Evolutionary conservation across 768 basidiomycete genomes (phyloP), one percentile per base, ranked within the genome.

Genomic region (Clathrus columnatus): DNA sequence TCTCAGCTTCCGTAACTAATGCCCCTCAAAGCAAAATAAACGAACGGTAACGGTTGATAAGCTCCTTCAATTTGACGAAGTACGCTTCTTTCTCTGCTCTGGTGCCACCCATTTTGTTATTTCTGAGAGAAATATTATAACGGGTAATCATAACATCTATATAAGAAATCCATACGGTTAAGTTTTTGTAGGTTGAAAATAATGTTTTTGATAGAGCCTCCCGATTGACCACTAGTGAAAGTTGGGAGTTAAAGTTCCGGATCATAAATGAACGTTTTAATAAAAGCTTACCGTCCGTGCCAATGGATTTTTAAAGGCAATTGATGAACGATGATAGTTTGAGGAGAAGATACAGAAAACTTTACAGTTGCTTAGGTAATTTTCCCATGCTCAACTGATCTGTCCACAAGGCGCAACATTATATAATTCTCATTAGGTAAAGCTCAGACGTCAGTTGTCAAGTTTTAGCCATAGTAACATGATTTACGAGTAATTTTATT

Each of bases 261-360:
- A 27, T 27, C 20, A 46, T 52, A 46, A 24, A 29, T 1, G 24
- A 23, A 46, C 14, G 5, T 44, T 41, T 21, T 50, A 32, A 41
- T 16, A 52, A 20, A 18, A 44, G 72, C 76, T 42, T 68, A 85
- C 87, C 85, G 75, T 71, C 65, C 72, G 87, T 88, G 87, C 76
- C 88, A 91, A 90, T 75, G 89, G 89, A 90, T 91, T 78, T 91
- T 91, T 91, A 83, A 91, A 91, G 89, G 87, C 87, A 75, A 69
- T 70, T 69, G 69, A 14, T n/a, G n/a, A n/a, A n/a, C 36, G 36
- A 28, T 27, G 21, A 17, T 50, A 48, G 30, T 26, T 41, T 7
- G 23, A 36, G 20, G n/a, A 29, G 41, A 20, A 24, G 27, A 56
- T n/a, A 10, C 17, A 32, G 44, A 27, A 51, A 57, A 49, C 41